These are phyloP conservation scores for Daedaleopsis nitida DNA, from an alignment of 768 basidiomycete genomes.

Conservation along the genomic window DNA sequence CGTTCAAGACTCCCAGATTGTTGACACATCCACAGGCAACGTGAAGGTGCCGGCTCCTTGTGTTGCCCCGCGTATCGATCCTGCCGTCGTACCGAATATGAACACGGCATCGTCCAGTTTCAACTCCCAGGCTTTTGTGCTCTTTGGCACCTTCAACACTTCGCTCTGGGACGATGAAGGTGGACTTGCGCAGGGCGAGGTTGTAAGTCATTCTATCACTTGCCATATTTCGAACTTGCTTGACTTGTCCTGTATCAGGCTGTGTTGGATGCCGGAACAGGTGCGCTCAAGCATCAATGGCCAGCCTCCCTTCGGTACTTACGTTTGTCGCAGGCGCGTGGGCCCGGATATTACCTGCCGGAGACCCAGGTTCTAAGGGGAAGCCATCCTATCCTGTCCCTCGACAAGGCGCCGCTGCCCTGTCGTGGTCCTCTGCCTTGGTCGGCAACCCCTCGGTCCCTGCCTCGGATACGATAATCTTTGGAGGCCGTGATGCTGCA, in stretches of 20 bases:
- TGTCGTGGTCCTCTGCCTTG: slow-evolving; percentile 55
- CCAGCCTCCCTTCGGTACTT: neutral
- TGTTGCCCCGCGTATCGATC: slow-evolving; percentile 63
- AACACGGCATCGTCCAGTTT: slow-evolving; percentile 59
- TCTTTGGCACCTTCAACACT: slow-evolving; percentile 67
- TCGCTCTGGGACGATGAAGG: slow-evolving; percentile 68
- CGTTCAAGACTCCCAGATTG: slow-evolving; percentile 57
- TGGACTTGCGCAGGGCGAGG: slow-evolving; percentile 67
- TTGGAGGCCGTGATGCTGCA: slow-evolving; percentile 69
- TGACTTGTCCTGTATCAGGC: slow-evolving; percentile 42
- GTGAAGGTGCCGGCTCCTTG: slow-evolving; percentile 50
- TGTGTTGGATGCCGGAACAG: slow-evolving; percentile 51
- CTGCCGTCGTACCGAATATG: slow-evolving; percentile 61
- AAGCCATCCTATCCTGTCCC: slow-evolving; percentile 58
- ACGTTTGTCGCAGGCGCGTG: slow-evolving; percentile 40
- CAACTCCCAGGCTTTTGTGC: slow-evolving; percentile 62
- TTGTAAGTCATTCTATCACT: slow-evolving; percentile 46
- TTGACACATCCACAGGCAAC: slow-evolving; percentile 43
- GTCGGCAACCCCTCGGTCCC: slow-evolving; percentile 52
- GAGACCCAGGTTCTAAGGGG: slow-evolving; percentile 62
- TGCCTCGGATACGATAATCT: slow-evolving; percentile 73
- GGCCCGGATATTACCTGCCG: slow-evolving; percentile 74
- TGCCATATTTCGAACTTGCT: neutral
- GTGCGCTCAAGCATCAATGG: neutral
- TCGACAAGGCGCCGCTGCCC: slow-evolving; percentile 68